Base-by-base conservation (phyloP, 345 rosid genomes). In the Acer yangbiense region DNA sequence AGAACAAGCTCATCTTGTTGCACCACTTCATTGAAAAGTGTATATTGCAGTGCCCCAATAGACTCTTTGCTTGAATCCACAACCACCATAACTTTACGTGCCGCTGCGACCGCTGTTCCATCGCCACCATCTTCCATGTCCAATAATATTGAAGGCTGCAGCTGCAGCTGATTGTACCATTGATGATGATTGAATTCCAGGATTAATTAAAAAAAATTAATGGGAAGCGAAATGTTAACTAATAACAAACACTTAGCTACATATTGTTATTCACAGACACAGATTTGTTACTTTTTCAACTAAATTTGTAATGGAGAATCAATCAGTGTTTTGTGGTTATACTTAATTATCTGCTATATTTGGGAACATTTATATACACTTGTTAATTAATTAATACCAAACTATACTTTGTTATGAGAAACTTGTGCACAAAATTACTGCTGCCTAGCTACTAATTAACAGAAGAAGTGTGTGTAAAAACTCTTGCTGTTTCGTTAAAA, bases 61-160 rank as follows among this genome's bases (percentile, higher is more conserved):
- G 95, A 85, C 76, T 91, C 93, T 6, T 89, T 78, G 62, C 87
- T 85, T 7, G 94, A 93, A 27, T 93, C 94, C n/a, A 86, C 97
- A 50, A 90, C 92, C 78, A 90, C 90, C 92, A 93, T 87, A 16
- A 93, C 86, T 83, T 87, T 88, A 46, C 91, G 85, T 16, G 92
- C 65, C 35, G 75, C 75, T 66, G 80, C 17, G 41, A 27, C 6
- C 1, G 13, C 17, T 4, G 6, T 35, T 1, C 6, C 3, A 4
- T 50, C 55, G 4, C 65, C 43, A 35, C 62, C 77, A 7, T 10
- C 13, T 65, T 65, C 70, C 77, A 75, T 65, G 12, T 50, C 63
- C 12, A 1, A 57, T 14, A 35, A 35, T 35, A 35, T 35, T 35
- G 44, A 69, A 10, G 77, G 70, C 60, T 50, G 55, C 16, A 10